These are phyloP conservation scores for Vitis amurensis DNA, from an alignment of 164 flowering plant genomes.

Conservation along the genomic window DNA sequence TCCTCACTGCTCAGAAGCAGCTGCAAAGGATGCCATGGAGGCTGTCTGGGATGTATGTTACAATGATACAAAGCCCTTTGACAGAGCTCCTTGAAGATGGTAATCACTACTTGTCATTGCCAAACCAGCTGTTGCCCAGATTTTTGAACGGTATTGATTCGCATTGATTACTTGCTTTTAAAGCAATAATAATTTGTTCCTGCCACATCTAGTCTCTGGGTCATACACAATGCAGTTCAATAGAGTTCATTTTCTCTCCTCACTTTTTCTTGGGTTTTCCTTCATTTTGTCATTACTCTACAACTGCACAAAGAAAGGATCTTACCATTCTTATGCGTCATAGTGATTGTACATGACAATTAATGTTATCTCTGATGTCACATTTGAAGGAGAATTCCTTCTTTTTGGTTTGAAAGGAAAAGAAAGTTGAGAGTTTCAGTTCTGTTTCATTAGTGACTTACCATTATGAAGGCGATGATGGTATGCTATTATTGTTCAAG, in stretches of 20 bases:
- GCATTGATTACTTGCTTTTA: no score
- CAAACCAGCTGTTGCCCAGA: background rate
- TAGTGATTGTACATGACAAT: background rate
- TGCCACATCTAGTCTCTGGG: no score
- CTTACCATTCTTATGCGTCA: background rate
- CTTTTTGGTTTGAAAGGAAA: no score
- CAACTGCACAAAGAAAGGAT: background rate
- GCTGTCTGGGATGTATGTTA: conserved; percentile 96
- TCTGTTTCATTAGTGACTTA: no score
- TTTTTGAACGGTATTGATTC: background rate
- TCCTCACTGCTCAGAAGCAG: conserved; percentile 83
- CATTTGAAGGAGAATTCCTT: no score
- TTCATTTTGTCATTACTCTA: no score
- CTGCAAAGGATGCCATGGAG: conserved; percentile 91
- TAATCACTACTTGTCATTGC: background rate
- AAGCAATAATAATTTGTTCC: background rate
- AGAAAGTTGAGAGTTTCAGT: no score
- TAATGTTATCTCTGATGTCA: background rate
- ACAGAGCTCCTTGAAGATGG: conserved; percentile 78
- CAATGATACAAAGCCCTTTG: conserved; percentile 93
- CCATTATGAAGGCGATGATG: no score
- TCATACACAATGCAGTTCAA: background rate
- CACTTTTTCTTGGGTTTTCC: background rate
- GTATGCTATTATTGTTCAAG: no score
- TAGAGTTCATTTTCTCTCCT: background rate